Conservation (phyloP, 257 asterid genomes). For the Solanum pennellii region DNA sequence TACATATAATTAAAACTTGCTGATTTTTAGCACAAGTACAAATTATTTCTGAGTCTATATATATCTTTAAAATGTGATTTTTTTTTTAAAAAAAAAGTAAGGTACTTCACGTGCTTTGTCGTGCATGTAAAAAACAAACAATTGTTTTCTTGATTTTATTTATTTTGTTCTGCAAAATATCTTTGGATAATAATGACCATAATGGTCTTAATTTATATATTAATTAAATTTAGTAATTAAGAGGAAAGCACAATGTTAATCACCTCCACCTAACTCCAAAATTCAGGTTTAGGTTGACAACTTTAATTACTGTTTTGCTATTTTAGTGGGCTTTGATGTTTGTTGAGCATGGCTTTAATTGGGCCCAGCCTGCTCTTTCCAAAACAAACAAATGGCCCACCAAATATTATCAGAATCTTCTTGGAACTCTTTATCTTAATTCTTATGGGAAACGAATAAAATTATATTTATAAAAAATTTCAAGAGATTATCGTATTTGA, state of each 20-base stretch:
- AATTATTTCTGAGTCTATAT: neutral
- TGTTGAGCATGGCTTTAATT: neutral
- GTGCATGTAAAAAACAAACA: neutral
- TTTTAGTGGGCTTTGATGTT: neutral
- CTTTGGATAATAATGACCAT: neutral
- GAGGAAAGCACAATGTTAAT: neutral
- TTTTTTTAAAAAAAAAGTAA: neutral
- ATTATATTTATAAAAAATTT: neutral
- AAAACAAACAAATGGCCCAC: neutral
- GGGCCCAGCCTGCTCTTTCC: neutral
- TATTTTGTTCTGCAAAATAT: neutral
- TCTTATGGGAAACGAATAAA: neutral
- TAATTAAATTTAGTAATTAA: neutral
- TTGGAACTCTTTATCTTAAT: neutral
- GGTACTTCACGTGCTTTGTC: neutral
- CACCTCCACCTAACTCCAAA: neutral
- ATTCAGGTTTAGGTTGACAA: neutral
- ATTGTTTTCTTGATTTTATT: neutral
- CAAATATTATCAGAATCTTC: neutral
- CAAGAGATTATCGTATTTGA: neutral
- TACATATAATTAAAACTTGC: neutral
- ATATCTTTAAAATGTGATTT: neutral
- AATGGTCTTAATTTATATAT: neutral
- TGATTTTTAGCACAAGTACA: neutral
- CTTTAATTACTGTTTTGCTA: neutral